Conservation (phyloP, 106 monocot species). For the Acorus calamus region DNA sequence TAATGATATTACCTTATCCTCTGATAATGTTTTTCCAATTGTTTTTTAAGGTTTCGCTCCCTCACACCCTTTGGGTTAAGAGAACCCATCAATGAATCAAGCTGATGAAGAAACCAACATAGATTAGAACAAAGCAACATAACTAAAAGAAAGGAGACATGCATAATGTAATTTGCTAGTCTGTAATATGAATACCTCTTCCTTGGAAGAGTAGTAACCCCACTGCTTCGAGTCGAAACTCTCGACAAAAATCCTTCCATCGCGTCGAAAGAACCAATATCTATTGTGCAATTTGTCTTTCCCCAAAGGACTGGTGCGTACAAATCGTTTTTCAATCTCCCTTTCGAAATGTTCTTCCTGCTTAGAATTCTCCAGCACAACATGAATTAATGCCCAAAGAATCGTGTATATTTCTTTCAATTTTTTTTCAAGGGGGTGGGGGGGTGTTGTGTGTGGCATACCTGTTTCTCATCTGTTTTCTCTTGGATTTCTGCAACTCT, state of each 20-base stretch:
- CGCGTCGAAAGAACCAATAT: conserved; percentile 82
- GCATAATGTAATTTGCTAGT: not conserved
- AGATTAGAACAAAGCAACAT: conserved; percentile 1
- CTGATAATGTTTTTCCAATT: conserved; percentile 58
- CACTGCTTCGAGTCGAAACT: conserved; percentile 63
- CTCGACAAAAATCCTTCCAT: conserved; percentile 86
- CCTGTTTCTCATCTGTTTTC: conserved; percentile 22
- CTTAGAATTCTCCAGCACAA: not conserved
- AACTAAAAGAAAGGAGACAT: conserved; percentile 2
- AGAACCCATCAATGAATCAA: conserved; percentile 75
- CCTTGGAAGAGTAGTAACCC: conserved; percentile 76
- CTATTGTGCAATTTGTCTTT: conserved; percentile 65
- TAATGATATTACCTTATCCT: conserved; percentile 58
- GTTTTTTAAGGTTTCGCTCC: conserved; percentile 67
- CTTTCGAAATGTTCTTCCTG: conserved; percentile 38
- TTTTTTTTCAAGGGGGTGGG: not conserved
- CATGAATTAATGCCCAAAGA: not conserved
- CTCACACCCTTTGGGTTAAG: conserved; percentile 85
- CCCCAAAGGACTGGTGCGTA: conserved; percentile 55
- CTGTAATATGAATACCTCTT: conserved; percentile 42
- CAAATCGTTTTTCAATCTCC: conserved; percentile 58
- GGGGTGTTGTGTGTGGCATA: not conserved
- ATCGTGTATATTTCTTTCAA: no score
- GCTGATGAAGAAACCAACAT: conserved; percentile 24
- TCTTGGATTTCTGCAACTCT: conserved; percentile 28